Evolutionary conservation across 768 basidiomycete species (phyloP).

Genomic region (Boletellus emodensis): DNA sequence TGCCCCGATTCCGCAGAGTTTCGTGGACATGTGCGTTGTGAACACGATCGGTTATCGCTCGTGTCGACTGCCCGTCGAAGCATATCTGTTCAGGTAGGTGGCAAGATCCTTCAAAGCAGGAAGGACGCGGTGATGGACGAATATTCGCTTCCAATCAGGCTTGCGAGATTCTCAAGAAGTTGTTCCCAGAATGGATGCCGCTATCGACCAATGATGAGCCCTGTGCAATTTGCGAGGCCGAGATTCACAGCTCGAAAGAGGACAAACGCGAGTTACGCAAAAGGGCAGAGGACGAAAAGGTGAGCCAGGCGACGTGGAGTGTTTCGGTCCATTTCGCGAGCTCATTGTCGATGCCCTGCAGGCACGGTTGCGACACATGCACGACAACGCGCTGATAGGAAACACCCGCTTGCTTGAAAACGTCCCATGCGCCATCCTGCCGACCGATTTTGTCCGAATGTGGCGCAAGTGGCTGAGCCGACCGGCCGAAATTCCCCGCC

Average conservation of each 20-base stretch:
- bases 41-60: conserved; percentile 60
- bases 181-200: conserved; percentile 68
- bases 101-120: conserved; percentile 4
- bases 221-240: conserved; percentile 63
- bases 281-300: conserved; percentile 79
- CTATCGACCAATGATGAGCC: conserved; percentile 44
- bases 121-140: conserved; percentile 18
- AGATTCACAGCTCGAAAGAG: conserved; percentile 52
- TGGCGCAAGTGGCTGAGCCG: conserved; percentile 71
- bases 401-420: conserved; percentile 44
- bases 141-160: conserved; percentile 41
- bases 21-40: conserved; percentile 60
- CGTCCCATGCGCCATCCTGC: conserved; percentile 54
- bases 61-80: conserved; percentile 53
- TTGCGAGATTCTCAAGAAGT: conserved; percentile 43
- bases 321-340: conserved; percentile 14
- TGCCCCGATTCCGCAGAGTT: conserved; percentile 60
- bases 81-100: conserved; percentile 57
- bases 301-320: conserved; percentile 19
- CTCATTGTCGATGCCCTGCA: conserved; percentile 27
- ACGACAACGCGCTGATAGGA: conserved; percentile 49
- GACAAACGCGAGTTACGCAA: conserved; percentile 60
- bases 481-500: conserved; percentile 53
- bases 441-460: conserved; percentile 54
- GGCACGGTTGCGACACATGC: conserved; percentile 62